Evolutionary conservation across 306 rosid species (phyloP), one percentile per base, ranked within the genome.

Genomic region (Morella rubra): DNA sequence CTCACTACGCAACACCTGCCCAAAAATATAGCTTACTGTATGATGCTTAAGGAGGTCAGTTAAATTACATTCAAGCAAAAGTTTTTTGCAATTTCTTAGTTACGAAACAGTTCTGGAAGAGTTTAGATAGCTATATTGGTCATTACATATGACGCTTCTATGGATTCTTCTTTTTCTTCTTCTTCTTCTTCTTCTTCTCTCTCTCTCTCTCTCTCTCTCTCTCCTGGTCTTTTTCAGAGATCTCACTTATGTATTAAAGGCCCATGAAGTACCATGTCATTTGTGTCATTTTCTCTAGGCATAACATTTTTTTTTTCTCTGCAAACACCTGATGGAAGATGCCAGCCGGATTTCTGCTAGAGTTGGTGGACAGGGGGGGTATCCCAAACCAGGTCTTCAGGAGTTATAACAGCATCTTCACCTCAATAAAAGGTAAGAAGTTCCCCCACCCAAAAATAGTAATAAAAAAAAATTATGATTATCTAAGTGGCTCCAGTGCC

Each of bases 241-340:
- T 70, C 13, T 42, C 41, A 60, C 44, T 60, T 60, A 42, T 24
- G 22, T 2, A 27, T 27, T 24, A 12, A 8, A 42, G 8, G 8
- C 8, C 42, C n/a, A 27, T 27, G 44, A 60, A 60, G 44, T 60
- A 24, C 4, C 12, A 8, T 60, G 16, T 5, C 6, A 52, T 3
- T 6, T 52, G 8, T 4, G 3, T 52, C 58, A 14, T 16, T 52
- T 13, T 52, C 6, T 16, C 14, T 16, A 52, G 58, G 58, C 18
- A 52, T 16, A 52, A 52, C 4, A 52, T 47, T 47, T 65, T 64
- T 52, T 6, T 6, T 32, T 24, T 51, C 22, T 52, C 45, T 7
- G 37, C 14, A 75, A 65, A 60, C 67, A 60, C 27, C 67, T 9
- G 67, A 60, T 20, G 12, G 16, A 14, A 24, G 70, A 73, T 74